Evolutionary conservation across 768 basidiomycete species (phyloP), one percentile per base, ranked within the genome.

Genomic region (Cystobasidium ongulense): DNA sequence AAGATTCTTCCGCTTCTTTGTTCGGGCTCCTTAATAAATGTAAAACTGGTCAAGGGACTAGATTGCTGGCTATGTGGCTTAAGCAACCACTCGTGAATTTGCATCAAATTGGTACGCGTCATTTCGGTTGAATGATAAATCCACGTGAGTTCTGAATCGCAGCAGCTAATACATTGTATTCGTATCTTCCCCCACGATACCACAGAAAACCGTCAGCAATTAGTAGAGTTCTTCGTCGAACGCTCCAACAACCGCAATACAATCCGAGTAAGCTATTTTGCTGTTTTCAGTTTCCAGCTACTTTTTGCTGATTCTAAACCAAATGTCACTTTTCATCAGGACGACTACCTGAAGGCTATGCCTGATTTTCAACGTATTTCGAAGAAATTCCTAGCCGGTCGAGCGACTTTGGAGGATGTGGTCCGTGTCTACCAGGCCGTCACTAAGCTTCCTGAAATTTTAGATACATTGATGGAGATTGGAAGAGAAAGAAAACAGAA

Each of bases 351-450:
- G 78, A 92, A 90, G 78, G 80, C 86, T 21, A 92, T 99, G 88
- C 96, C 96, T 0, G 96, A 99, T 80, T 86, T 99, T 80, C 89
- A 89, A 76, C 87, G 96, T 1, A 85, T 99, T 25, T 88, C 88
- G 79, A 98, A 98, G 80, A 87, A 90, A 21, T 94, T 99, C 82
- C 89, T 91, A 80, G 90, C 89, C 76, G 85, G 87, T 0, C 85
- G 87, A 3, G 93, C 93, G 0, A 87, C 87, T 0, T 85, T 99
- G 4, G 93, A 98, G 78, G 94, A 99, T 78, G 92, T 98, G 7
- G 92, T 98, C 11, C 87, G 95, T 1, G 89, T 95, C 0, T 97
- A 97, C 80, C 95, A 99, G 80, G 92, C 94, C 0, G 87, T 93
- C 0, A 81, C 90, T 0, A 64, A 94, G 89, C 81, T 96, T 23